These are phyloP conservation scores for Fusarium citri DNA, from an alignment of 2,329 filamentous ascomycete species.

Conservation along the genomic window DNA sequence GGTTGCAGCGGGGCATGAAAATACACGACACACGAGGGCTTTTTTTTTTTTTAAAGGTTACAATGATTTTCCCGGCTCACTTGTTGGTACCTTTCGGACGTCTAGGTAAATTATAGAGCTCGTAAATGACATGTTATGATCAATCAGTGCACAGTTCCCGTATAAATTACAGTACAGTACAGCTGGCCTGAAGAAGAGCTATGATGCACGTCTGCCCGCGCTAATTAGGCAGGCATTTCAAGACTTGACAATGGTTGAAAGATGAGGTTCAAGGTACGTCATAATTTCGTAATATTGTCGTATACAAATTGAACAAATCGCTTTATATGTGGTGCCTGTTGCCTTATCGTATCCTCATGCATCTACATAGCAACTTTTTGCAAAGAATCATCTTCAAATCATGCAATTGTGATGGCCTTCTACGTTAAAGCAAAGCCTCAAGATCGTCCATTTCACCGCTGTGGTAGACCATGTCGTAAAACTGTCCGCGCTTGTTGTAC, in stretches of 20 bases:
- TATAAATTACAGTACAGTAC: background rate
- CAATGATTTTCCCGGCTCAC: constrained; percentile 4
- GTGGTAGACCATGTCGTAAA: constrained; percentile 67
- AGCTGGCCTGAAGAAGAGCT: background rate
- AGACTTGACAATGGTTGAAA: background rate
- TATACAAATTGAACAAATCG: background rate
- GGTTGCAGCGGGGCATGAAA: constrained; percentile 43
- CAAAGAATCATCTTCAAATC: background rate
- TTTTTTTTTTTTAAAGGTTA: constrained; percentile 7
- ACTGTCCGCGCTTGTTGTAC: constrained; percentile 58
- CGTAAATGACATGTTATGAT: constrained; percentile 14
- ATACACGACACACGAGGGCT: constrained; percentile 42
- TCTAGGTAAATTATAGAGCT: constrained; percentile 23
- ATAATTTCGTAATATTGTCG: background rate
- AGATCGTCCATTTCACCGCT: constrained; percentile 65
- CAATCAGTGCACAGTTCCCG: background rate
- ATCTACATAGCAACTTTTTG: background rate
- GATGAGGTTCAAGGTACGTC: background rate
- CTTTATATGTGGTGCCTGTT: background rate
- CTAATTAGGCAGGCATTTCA: background rate
- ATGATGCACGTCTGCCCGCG: background rate
- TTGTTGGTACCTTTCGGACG: background rate
- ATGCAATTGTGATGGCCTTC: background rate
- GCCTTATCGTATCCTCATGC: background rate
- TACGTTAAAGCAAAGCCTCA: constrained; percentile 50